A percentile compares a stretch with the other conserved stretches of the same genome.
phyloP scores from a whole-genome alignment of 352 stramenopile species.

The Blastocystis sp. region DNA sequence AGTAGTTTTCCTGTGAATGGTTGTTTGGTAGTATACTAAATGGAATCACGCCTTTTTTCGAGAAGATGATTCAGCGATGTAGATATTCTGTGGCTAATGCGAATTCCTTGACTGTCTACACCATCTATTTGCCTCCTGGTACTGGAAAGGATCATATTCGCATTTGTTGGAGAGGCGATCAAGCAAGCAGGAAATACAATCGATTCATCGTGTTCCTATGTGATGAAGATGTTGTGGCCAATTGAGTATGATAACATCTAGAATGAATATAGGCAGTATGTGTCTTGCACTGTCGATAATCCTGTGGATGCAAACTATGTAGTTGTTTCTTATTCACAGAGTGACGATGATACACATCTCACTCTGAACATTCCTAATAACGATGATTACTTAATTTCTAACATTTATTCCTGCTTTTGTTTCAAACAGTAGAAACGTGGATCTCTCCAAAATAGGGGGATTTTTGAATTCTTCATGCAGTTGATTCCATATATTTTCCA shows the following conservation, averaged over 20 bases:
- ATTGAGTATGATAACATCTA: background rate
- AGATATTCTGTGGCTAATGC: background rate
- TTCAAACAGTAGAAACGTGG: background rate
- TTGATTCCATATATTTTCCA: background rate
- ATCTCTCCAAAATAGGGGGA: background rate
- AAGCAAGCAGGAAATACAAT: background rate
- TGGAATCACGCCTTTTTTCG: background rate
- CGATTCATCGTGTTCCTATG: background rate
- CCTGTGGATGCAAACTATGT: background rate
- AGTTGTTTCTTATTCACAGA: background rate
- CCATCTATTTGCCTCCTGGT: background rate
- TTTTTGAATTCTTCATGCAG: background rate
- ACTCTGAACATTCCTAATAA: background rate
- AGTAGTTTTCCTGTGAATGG: background rate
- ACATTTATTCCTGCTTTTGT: constrained; percentile 13
- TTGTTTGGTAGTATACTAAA: constrained; percentile 2
- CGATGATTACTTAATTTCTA: background rate
- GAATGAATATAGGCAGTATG: background rate
- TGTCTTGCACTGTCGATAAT: background rate
- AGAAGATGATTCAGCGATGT: background rate
- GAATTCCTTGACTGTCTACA: background rate
- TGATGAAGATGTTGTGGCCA: background rate
- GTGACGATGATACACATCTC: background rate
- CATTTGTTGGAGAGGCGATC: background rate
- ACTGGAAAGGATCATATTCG: background rate